Evolutionary conservation across 371 early-diverging fungal genomes (phyloP), one percentile per base, ranked within the genome.

Genomic region (Thermomucor indicae-seudaticae): DNA sequence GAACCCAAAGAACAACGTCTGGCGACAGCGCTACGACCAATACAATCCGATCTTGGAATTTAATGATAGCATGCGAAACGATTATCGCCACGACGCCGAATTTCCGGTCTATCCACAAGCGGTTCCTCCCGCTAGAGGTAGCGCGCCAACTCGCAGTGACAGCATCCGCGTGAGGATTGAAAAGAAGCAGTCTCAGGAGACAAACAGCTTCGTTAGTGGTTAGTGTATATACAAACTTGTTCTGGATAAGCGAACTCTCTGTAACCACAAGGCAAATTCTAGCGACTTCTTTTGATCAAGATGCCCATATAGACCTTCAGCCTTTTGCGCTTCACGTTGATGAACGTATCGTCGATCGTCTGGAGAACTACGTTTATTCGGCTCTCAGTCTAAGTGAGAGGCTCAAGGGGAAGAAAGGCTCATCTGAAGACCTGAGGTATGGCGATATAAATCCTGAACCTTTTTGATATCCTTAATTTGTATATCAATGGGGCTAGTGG

Each of bases 251-350:
- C 0, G n/a, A 16, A 6, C 14, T 49, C n/a, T n/a, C n/a, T n/a
- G n/a, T n/a, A n/a, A n/a, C n/a, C n/a, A n/a, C n/a, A n/a, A n/a
- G n/a, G 5, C 31, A 38, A 25, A 23, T 28, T 54, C 34, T 56
- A 63, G 64, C 58, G 11, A 46, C 48, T 0, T 49, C 58, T 1
- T 57, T 62, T 34, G 63, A 70, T 6, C 64, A 67, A 24, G 80
- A 81, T 30, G 62, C 71, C 1, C 57, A 58, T 8, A 62, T 80
- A 1, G 78, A 79, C 14, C 58, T 81, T 8, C 67, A 75, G 41
- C 70, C 84, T 3, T 55, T 80, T 16, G 72, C 70, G 25, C 22
- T 81, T 10, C 65, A 70, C 27, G 7, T 84, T 12, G 80, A 84
- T 57, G 54, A 79, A 0, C 60, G 64, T 42, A 72, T 75, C 8